phyloP scores from a whole-genome alignment of 352 stramenopile genomes.

The Halophytophthora batemanensis region DNA sequence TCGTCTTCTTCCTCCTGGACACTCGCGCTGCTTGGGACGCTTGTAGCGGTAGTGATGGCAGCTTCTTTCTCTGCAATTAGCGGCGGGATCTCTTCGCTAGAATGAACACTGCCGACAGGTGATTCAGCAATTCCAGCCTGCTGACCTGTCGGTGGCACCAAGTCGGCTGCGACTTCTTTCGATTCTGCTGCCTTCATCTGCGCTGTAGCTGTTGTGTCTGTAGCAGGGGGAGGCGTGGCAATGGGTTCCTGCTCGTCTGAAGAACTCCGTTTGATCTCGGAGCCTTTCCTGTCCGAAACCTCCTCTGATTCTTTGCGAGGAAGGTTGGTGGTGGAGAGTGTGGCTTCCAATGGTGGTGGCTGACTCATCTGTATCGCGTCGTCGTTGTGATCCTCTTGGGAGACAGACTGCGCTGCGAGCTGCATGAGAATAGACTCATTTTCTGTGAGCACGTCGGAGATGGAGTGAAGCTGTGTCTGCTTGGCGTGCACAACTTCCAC shows the following conservation, averaged over 20 bases:
- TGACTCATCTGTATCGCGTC: not conserved
- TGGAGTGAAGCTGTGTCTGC: slow-evolving; percentile 36
- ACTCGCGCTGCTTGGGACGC: not conserved
- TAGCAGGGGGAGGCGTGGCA: too few relatives aligned
- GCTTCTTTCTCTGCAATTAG: not conserved
- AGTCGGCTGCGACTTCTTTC: too few relatives aligned
- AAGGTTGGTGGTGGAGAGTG: too few relatives aligned
- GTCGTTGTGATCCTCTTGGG: slow-evolving; percentile 1
- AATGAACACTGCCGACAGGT: too few relatives aligned
- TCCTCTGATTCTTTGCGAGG: too few relatives aligned
- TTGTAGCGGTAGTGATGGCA: slow-evolving; percentile 8
- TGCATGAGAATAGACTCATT: slow-evolving; percentile 63
- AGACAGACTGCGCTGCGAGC: slow-evolving; percentile 14
- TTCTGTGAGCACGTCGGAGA: slow-evolving; percentile 55
- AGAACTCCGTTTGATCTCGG: not conserved
- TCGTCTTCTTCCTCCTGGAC: slow-evolving; percentile 8
- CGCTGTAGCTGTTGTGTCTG: too few relatives aligned
- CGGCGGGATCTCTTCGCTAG: too few relatives aligned
- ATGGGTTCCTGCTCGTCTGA: too few relatives aligned
- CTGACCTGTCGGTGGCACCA: too few relatives aligned
- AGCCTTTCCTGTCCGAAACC: not conserved
- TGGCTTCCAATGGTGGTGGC: not conserved
- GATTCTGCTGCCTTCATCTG: too few relatives aligned
- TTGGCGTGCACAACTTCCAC: slow-evolving; percentile 27
- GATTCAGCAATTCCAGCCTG: too few relatives aligned